A percentile compares a stretch with the other conserved stretches of the same genome.
Evolutionary conservation across 768 basidiomycete genomes (phyloP).

Genomic region (Symmetrospora coprosmae): DNA sequence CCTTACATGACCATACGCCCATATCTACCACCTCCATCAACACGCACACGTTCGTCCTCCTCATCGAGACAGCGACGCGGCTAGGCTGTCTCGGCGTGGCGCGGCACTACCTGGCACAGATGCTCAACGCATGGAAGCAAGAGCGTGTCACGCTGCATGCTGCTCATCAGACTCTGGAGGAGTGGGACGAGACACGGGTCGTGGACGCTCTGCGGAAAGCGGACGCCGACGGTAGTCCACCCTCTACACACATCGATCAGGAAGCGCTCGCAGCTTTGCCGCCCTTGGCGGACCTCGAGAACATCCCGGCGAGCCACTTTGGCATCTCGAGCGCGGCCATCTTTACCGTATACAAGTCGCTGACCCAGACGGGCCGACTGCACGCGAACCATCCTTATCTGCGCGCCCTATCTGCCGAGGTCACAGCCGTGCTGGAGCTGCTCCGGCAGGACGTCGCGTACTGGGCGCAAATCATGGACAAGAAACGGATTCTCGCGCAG

Average conservation of each 20-base stretch:
- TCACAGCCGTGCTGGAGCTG: background rate
- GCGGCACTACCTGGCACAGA: background rate
- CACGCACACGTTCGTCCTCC: background rate
- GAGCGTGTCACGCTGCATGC: background rate
- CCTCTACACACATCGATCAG: too few species aligned
- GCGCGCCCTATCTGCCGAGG: too few species aligned
- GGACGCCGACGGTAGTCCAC: too few species aligned
- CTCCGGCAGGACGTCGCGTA: background rate
- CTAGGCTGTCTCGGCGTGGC: background rate
- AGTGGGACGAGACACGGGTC: background rate
- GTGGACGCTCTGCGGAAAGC: too few species aligned
- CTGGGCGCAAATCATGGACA: background rate
- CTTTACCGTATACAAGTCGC: background rate
- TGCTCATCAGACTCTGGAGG: background rate
- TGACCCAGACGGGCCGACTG: background rate
- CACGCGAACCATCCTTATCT: too few species aligned
- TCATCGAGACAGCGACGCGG: background rate
- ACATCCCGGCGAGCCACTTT: background rate
- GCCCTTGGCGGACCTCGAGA: too few species aligned
- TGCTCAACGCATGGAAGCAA: slow-evolving; percentile 8
- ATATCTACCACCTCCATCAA: slow-evolving; percentile 11
- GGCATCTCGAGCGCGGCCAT: background rate
- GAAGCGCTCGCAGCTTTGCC: too few species aligned
- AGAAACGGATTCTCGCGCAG: background rate
- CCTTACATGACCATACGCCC: too few species aligned